These are phyloP conservation scores for Collybiopsis luxurians DNA, from an alignment of 768 basidiomycete genomes.

Conservation along the genomic window DNA sequence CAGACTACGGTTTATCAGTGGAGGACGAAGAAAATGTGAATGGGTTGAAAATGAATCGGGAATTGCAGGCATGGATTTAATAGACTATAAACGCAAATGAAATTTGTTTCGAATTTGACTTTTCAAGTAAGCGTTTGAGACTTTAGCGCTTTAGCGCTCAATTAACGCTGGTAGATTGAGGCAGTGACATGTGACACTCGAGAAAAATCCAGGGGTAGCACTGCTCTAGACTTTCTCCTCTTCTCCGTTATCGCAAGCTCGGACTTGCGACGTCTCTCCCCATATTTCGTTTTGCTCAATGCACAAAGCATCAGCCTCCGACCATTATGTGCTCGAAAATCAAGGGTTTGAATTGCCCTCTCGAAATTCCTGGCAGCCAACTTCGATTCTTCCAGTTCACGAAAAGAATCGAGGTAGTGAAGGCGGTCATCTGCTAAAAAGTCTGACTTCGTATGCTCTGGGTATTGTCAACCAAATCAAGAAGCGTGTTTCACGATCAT, in stretches of 20 bases:
- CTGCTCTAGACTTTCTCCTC: neutral
- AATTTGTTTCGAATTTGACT: no score
- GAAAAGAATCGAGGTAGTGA: constrained; percentile 8
- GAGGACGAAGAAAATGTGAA: no score
- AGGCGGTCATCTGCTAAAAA: constrained; percentile 2
- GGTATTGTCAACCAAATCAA: neutral
- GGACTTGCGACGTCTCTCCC: constrained; percentile 1
- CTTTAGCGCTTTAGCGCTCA: no score
- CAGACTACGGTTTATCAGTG: no score
- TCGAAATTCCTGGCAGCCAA: constrained; percentile 22
- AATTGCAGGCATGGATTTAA: no score
- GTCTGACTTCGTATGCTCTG: neutral
- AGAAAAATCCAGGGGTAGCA: no score
- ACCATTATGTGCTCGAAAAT: constrained; percentile 13
- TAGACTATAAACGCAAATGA: no score
- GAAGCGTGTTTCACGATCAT: constrained; percentile 12
- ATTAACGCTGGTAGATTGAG: no score
- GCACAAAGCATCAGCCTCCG: constrained; percentile 21
- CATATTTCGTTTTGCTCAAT: constrained; percentile 26
- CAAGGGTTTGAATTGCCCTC: constrained; percentile 23
- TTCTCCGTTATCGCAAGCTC: neutral
- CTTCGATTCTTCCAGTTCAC: constrained; percentile 13
- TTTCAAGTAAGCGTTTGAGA: no score
- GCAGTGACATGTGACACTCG: no score
- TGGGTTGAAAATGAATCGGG: no score